phyloP scores from a whole-genome alignment of 768 basidiomycete species.

The Termitomyces sp. region DNA sequence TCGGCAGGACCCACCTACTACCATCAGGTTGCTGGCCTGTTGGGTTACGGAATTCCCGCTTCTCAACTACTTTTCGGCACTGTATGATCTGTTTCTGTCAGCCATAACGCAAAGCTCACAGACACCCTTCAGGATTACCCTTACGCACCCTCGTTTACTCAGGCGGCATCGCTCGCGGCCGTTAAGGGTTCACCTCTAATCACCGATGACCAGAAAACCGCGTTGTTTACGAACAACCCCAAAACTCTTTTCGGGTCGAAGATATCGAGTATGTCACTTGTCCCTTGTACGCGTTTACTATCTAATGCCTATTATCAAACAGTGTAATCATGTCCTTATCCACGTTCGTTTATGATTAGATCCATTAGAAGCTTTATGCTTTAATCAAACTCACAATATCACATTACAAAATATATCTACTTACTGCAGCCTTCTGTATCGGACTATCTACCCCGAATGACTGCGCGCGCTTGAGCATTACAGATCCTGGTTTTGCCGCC shows the following conservation, averaged over 20 bases:
- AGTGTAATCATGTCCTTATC: neutral
- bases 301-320: neutral
- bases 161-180: conserved; percentile 15
- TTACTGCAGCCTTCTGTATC: neutral
- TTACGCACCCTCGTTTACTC: conserved; percentile 16
- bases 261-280: conserved; percentile 8
- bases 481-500: neutral
- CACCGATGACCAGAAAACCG: conserved; percentile 9
- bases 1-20: conserved; percentile 31
- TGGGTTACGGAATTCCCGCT: conserved; percentile 25
- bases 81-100: conserved; percentile 13
- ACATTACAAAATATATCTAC: neutral
- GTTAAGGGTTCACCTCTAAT: conserved; percentile 10
- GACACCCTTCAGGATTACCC: conserved; percentile 21
- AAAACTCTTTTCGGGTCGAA: conserved; percentile 13
- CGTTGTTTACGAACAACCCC: conserved; percentile 15
- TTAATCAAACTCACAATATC: neutral
- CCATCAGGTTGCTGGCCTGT: conserved; percentile 27
- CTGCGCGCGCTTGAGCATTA: neutral
- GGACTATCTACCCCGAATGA: neutral
- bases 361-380: neutral
- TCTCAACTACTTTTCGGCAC: conserved; percentile 29
- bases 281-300: neutral
- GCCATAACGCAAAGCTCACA: neutral
- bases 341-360: neutral